Base-by-base conservation (phyloP, 139 green algal genomes). In the Chloropicon primus region DNA sequence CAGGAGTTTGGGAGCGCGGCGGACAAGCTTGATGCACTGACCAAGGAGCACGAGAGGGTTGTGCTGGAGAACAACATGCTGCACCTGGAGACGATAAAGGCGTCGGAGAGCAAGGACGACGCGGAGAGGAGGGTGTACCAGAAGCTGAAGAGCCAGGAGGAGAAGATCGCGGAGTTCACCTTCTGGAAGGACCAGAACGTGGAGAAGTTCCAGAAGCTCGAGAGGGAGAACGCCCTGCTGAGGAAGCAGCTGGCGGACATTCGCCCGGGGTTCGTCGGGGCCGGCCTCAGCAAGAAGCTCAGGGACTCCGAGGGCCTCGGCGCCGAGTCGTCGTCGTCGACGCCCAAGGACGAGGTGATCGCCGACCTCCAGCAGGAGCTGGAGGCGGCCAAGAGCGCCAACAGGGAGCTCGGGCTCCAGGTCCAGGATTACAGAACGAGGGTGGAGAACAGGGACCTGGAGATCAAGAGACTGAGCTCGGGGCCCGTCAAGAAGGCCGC, bases 21-120 rank as follows among this genome's bases (percentile, higher is more conserved):
- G 71, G 21, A 26, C 24, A 81, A 94, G 90, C 76, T 87, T 0
- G 86, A 93, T 22, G 82, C 87, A 1, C 75, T 92, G 21, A 79
- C 76, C 2, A 80, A 86, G 26, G 88, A 93, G 27, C 75, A 27
- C 10, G 81, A 73, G 0, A 76, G 86, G 2, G 80, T 94, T 24
- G 73, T 82, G 3, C 78, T 71, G 0, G 89, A 95, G 75, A 92
- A 92, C 81, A 88, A 79, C 26, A 80, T 87, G 73, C 84, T 94
- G 78, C 90, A 92, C 72, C 76, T 86, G 5, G 77, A 90, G 74
- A 75, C 93, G 5, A 85, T 92, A 21, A 74, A 82, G n/a, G 82
- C 86, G 53, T 83, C 85, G 0, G 89, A 94, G 26, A 25, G 2
- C 1, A 79, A 77, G 25, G 82, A 89, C 25, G 62, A 53, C 22